Base-by-base conservation (phyloP, 768 basidiomycete genomes). In the Tulasnella sp. region DNA sequence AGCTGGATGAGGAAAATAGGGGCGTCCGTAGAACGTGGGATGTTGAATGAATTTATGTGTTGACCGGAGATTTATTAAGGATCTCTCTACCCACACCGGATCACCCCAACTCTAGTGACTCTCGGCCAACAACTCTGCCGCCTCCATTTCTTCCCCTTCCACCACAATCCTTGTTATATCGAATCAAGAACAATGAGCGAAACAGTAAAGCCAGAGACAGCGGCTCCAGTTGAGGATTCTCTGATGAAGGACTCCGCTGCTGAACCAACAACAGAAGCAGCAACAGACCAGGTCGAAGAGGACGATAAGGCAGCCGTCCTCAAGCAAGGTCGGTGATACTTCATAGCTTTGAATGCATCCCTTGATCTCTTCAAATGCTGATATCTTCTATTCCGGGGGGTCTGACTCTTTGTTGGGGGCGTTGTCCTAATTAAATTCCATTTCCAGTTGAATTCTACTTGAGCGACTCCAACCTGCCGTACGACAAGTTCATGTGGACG, bases 401-500 rank as follows among this genome's bases (percentile, higher is more conserved):
- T 34, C 73, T 42, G 46, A 48, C 46, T 75, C 34, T 36, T 75
- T 5, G 42, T 7, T 44, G 44, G 44, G 42, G 31, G 44, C 10
- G 62, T 56, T 31, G 3, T 21, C 31, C 3, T 21, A 62, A 44
- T 16, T 40, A 19, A 39, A 40, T 42, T 58, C 38, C 38, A 31
- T 18, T 6, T 52, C 34, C 56, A 98, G 97, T 97, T 83, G 94
- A 96, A 84, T 98, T 98, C 86, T 98, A 98, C 88, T 96, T 99
- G 86, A 94, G 94, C 75, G 96, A 97, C 85, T 90, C 95, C n/a
- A 98, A 98, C 86, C 89, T 99, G 76, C 97, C 97, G 1, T 96
- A 90, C 81, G 94, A 96, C 88, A 93, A 91, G 86, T 98, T 96
- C 88, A 95, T 98, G 94, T 98, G 96, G 95, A 91, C 93, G 3